Base-by-base conservation (phyloP, 2,329 filamentous ascomycete species). In the Paraphaeosphaeria sporulosa region DNA sequence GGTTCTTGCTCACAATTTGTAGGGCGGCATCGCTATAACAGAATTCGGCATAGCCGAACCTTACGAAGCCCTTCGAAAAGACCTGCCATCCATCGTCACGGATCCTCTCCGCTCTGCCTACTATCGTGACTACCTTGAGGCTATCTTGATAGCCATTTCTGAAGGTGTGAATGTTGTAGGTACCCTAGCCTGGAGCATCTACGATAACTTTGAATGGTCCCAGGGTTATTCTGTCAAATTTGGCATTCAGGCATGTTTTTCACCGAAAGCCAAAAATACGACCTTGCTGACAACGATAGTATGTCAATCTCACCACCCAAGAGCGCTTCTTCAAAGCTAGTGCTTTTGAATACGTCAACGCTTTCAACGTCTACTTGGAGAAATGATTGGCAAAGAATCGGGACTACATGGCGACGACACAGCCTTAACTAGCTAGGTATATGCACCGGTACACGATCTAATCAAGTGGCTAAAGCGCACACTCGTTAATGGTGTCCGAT, bases 11-110 rank as follows among this genome's bases (percentile, higher is more conserved):
- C 13, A 13, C 34, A 36, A 3, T 5, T 12, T 40, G 34, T 27
- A 55, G 61, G 70, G 61, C 17, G 75, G 71, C 25, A 67, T 79
- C 27, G 73, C 72, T 2, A 66, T 79, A 23, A 72, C 71, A 17
- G 77, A 79, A 56, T 79, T n/a, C n/a, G n/a, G n/a, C n/a, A 77
- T 79, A 60, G 65, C 66, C 2, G 77, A 78, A 61, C 76, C 75
- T 2, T 74, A 69, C 48, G 77, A 79, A 61, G 64, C 50, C 8
- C 59, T 66, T 17, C 72, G 73, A 57, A 72, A 66, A n/a, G 55
- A 71, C 25, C 66, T 74, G 17, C 57, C 62, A 9, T 67, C 72
- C 30, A 75, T 77, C 40, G 61, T 73, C 1, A 69, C 63, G 23
- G 76, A 79, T 59, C 66, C 71, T 9, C 60, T 71, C 9, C 69